Evolutionary conservation across 257 asterid genomes (phyloP).

Genomic region (Ajuga chamaepitys): DNA sequence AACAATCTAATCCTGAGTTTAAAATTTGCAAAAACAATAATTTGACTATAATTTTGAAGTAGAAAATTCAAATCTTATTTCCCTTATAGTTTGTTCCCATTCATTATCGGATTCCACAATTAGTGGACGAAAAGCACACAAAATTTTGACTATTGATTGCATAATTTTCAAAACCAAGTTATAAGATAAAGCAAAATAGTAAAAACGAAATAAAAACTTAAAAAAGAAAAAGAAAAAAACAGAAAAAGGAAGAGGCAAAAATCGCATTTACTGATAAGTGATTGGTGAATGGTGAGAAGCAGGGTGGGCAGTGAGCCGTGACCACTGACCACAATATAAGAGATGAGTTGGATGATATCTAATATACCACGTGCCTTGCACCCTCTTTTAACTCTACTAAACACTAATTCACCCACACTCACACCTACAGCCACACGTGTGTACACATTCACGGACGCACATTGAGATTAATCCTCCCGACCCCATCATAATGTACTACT

Average conservation of each 20-base stretch:
- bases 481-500: too few relatives aligned
- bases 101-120: background rate
- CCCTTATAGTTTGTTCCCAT: background rate
- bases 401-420: background rate
- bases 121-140: constrained; percentile 8
- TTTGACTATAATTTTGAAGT: too few relatives aligned
- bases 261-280: background rate
- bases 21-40: too few relatives aligned
- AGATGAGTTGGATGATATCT: background rate
- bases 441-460: too few relatives aligned
- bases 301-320: constrained; percentile 17
- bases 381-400: background rate
- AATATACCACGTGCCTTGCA: constrained; percentile 27
- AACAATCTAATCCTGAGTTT: too few relatives aligned
- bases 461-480: too few relatives aligned
- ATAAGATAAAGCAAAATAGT: background rate
- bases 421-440: too few relatives aligned
- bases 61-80: background rate
- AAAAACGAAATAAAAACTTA: background rate
- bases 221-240: background rate
- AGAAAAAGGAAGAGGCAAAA: too few relatives aligned
- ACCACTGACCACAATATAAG: constrained; percentile 8
- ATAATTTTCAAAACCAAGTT: background rate
- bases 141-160: background rate
- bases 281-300: constrained; percentile 26